phyloP scores from a whole-genome alignment of 2,329 filamentous ascomycete species.

The Aspergillus proliferans region DNA sequence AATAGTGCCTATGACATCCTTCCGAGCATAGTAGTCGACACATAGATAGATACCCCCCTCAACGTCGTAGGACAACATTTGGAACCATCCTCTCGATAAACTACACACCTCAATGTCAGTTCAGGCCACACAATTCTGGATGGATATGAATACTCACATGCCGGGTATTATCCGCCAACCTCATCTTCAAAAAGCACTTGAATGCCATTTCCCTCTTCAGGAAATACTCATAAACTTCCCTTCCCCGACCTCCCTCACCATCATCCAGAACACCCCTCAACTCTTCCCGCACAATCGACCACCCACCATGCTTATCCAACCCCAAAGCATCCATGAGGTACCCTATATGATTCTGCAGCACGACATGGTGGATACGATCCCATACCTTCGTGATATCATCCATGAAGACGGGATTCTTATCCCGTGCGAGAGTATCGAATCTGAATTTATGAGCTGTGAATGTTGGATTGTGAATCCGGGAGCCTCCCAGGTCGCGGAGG shows the following conservation, averaged over 20 bases:
- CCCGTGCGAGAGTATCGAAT: no score
- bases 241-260: conserved; percentile 1
- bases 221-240: conserved; percentile 6
- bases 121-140: no score
- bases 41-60: no score
- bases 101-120: no score
- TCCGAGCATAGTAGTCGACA: no score
- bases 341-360: conserved; percentile 10
- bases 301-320: conserved; percentile 9
- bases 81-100: no score
- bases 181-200: conserved; percentile 11
- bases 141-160: no score
- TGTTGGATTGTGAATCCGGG: background rate
- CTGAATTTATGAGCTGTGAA: background rate
- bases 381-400: conserved; percentile 7
- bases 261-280: conserved; percentile 2
- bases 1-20: no score
- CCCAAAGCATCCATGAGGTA: conserved; percentile 6
- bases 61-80: no score
- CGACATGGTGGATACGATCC: conserved; percentile 8
- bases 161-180: conserved; percentile 1
- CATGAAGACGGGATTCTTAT: background rate
- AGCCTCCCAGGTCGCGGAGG: background rate
- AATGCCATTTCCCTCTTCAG: conserved; percentile 9
- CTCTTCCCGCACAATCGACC: conserved; percentile 2